Evolutionary conservation across 2,329 filamentous ascomycete genomes (phyloP), one percentile per base, ranked within the genome.

Genomic region (Ceratocystis colombiana): DNA sequence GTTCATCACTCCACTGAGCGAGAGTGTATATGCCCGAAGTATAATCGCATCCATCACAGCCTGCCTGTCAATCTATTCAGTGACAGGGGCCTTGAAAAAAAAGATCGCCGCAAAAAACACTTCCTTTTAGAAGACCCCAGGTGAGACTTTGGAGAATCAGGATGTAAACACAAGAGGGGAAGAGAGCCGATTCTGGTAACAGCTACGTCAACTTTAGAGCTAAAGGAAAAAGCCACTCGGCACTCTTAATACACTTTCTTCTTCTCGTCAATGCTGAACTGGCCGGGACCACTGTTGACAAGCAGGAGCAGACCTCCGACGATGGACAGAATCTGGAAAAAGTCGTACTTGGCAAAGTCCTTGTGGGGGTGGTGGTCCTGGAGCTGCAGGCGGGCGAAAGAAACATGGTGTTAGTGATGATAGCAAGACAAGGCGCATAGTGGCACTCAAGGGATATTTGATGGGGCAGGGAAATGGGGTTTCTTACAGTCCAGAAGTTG

Each of bases 341-440:
- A 99, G 77, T 99, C 94, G 84, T 99, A 99, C 80, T 99, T 99
- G 82, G 94, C 94, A 75, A 99, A 99, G 78, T 99, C 94, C 85
- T 97, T 97, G 83, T 97, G 93, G 62, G 94, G 94, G 81, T 99
- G 94, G 80, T 96, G 89, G 71, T 93, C 88, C 80, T 97, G 93
- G 71, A 99, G 90, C 89, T 96, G 25, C 15, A 71, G 30, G n/a
- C 57, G 65, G 37, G 41, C 8, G 63, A 45, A 55, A 5, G 61
- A 67, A 73, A 65, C 12, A 41, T 41, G 37, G 37, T 41, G 37
- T 41, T 41, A 41, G 37, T 41, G 3, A 15, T 5, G 37, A 15
- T 15, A 15, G 37, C 37, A 41, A 41, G 37, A 8, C 10, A 15
- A 15, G 37, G 10, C 12, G 37, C 37, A 41, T 41, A 41, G 8